Evolutionary conservation across 192 early-diverging fungal species (phyloP).

Genomic region (Backusella mclennaniae): DNA sequence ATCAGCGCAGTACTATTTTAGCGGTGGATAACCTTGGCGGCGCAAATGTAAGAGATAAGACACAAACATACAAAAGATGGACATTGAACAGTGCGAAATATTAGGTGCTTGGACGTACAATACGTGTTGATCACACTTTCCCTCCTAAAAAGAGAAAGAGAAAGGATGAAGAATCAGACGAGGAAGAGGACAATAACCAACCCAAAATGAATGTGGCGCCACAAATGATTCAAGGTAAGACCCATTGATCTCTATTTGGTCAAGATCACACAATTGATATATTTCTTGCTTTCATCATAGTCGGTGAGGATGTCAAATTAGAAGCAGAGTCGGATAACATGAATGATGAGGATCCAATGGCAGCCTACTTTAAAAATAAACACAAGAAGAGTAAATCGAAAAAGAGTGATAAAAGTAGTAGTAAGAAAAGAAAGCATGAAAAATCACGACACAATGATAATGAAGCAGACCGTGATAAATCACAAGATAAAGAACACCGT

Average conservation of each 20-base stretch:
- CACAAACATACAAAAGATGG: not conserved
- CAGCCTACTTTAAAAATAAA: constrained; percentile 64
- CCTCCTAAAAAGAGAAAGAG: constrained; percentile 64
- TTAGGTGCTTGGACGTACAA: constrained; percentile 48
- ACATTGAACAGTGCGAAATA: not conserved
- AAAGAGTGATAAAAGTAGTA: constrained; percentile 24
- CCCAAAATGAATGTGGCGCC: constrained; percentile 56
- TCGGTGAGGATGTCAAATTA: not conserved
- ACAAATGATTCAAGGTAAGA: constrained; percentile 26
- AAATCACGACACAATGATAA: not conserved
- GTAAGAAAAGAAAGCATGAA: not conserved
- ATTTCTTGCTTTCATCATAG: not conserved
- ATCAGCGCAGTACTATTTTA: constrained; percentile 86
- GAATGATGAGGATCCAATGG: constrained; percentile 61
- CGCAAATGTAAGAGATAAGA: constrained; percentile 42
- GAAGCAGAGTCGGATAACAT: constrained; percentile 15
- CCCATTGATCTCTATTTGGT: not conserved
- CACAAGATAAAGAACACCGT: not conserved
- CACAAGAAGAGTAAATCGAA: constrained; percentile 51
- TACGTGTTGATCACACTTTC: constrained; percentile 78
- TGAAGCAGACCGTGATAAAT: not conserved
- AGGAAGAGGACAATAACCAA: constrained; percentile 40
- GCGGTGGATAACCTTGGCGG: constrained; percentile 97
- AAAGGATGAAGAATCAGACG: constrained; percentile 49
- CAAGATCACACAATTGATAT: not conserved